Conservation (phyloP, 2,329 filamentous ascomycete genomes). For the Albophoma yamanashiensis region DNA sequence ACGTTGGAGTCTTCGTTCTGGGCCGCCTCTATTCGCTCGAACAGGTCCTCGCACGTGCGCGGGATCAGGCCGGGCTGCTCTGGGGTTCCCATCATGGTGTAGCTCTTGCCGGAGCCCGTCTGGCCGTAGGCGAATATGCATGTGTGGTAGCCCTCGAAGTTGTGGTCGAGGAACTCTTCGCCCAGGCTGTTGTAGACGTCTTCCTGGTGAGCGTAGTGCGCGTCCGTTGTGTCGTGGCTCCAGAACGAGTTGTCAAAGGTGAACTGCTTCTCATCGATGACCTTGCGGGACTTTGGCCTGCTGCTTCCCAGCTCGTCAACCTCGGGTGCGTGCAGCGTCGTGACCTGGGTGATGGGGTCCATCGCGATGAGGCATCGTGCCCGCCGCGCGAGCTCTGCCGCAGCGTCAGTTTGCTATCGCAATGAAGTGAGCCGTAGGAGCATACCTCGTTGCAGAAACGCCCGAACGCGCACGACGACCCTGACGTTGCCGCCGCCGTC, state of each 20-base stretch:
- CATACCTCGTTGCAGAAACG: slow-evolving; percentile 62
- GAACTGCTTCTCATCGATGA: slow-evolving; percentile 80
- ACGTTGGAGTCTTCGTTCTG: slow-evolving; percentile 77
- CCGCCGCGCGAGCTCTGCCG: slow-evolving; percentile 65
- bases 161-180: slow-evolving; percentile 96
- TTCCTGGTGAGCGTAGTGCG: slow-evolving; percentile 84
- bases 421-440: no score
- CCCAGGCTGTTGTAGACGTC: slow-evolving; percentile 91
- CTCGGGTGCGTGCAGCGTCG: slow-evolving; percentile 63
- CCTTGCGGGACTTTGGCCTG: slow-evolving; percentile 57
- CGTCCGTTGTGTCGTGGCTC: slow-evolving; percentile 72
- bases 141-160: slow-evolving; percentile 98
- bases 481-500: slow-evolving; percentile 65
- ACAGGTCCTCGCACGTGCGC: slow-evolving; percentile 89
- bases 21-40: slow-evolving; percentile 76
- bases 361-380: slow-evolving; percentile 84
- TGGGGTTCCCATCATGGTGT: slow-evolving; percentile 90
- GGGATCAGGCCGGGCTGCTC: slow-evolving; percentile 88
- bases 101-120: slow-evolving; percentile 94
- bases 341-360: slow-evolving; percentile 79
- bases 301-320: slow-evolving; percentile 29
- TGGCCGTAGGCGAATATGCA: slow-evolving; percentile 99
- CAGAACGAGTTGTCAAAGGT: slow-evolving; percentile 98
- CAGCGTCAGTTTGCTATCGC: not conserved
- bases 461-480: slow-evolving; percentile 72